Evolutionary conservation across 306 rosid species (phyloP).

Genomic region (Senna siamea): DNA sequence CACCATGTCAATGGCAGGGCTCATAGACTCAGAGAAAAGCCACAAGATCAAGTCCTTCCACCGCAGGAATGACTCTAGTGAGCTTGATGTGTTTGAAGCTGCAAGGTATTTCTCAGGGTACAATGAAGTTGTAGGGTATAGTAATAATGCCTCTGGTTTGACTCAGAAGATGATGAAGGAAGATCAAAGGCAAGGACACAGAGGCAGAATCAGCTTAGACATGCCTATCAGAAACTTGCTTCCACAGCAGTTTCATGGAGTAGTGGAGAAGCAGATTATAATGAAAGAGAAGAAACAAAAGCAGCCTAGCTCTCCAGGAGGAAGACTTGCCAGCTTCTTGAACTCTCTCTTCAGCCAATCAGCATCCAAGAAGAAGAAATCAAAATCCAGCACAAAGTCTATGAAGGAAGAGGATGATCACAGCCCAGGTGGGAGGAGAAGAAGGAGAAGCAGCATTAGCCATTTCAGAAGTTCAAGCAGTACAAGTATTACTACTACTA

Average conservation of each 20-base stretch:
- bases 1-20: no score
- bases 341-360: constrained; percentile 93
- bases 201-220: constrained; percentile 88
- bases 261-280: no score
- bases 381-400: constrained; percentile 70
- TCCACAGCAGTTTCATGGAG: constrained; percentile 56
- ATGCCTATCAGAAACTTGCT: constrained; percentile 80
- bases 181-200: constrained; percentile 48
- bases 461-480: constrained; percentile 77
- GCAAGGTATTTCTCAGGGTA: constrained; percentile 89
- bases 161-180: constrained; percentile 61
- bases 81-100: constrained; percentile 92
- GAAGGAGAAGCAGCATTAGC: constrained; percentile 89
- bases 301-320: constrained; percentile 97
- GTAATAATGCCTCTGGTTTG: constrained; percentile 42
- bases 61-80: constrained; percentile 71
- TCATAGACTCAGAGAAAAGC: constrained; percentile 57
- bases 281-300: constrained; percentile 68
- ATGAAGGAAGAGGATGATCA: constrained; percentile 73
- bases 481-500: constrained; percentile 31
- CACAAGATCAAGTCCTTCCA: constrained; percentile 70
- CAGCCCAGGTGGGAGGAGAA: constrained; percentile 73
- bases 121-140: constrained; percentile 67
- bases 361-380: constrained; percentile 84
- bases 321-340: constrained; percentile 88